These are phyloP conservation scores for Calocera cornea DNA, from an alignment of 768 basidiomycete species.

Conservation along the genomic window DNA sequence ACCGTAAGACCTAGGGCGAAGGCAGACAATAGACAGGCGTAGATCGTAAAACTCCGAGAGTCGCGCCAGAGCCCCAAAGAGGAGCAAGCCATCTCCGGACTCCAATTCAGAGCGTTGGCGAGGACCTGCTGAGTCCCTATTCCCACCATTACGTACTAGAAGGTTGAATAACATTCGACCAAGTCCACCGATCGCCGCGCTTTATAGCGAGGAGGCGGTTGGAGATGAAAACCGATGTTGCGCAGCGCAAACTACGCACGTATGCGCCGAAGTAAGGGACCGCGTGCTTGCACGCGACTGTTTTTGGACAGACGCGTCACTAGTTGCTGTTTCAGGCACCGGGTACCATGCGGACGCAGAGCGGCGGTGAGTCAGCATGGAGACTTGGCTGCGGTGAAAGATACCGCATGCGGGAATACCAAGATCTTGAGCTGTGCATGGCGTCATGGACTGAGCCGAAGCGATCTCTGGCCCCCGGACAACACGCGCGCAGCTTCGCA, in stretches of 20 bases:
- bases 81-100: not conserved
- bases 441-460: too few relatives aligned
- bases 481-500: too few relatives aligned
- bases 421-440: too few relatives aligned
- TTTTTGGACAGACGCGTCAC: not conserved
- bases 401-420: too few relatives aligned
- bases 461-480: too few relatives aligned
- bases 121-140: not conserved
- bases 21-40: not conserved
- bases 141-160: not conserved
- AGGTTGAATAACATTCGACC: too few relatives aligned
- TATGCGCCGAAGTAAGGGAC: not conserved
- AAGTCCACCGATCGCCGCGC: too few relatives aligned
- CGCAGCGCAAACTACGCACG: not conserved
- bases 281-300: not conserved
- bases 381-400: too few relatives aligned
- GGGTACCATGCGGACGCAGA: not conserved
- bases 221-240: not conserved
- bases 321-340: not conserved
- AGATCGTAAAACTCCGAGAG: not conserved
- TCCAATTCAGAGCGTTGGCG: not conserved
- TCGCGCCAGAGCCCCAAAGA: not conserved
- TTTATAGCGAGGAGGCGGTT: too few relatives aligned
- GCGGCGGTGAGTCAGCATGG: not conserved
- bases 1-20: not conserved